Evolutionary conservation across 163 green algal genomes (phyloP), one percentile per base, ranked within the genome.

Genomic region (Prototheca wickerhamii): DNA sequence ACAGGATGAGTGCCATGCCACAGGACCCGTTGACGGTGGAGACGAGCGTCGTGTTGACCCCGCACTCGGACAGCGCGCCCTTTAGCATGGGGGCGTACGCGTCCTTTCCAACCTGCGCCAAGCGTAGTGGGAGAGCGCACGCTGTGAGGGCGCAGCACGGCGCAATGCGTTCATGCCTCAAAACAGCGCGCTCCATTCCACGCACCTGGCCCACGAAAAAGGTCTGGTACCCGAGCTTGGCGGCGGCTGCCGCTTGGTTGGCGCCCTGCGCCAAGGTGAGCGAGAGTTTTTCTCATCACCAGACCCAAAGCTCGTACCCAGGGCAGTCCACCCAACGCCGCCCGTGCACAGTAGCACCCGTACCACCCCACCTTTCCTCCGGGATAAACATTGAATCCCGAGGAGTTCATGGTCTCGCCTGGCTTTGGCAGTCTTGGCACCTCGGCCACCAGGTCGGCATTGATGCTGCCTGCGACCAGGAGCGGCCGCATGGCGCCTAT

Each of bases 231-330:
- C 84, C 85, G 1, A 95, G 70, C 31, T 73, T 82, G 3, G 84
- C 85, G 5, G 86, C 90, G 17, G 89, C 86, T 17, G 84, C 89
- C 42, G 90, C 90, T 68, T 96, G 89, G 76, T 96, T 96, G 23
- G 86, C 87, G 10, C 89, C 89, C 77, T 95, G 76, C 49, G 65
- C 5, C 5, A 30, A 56, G 32, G 8, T 43, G 15, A 29, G 49
- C 15, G 49, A 12, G 49, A 26, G 49, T n/a, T n/a, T n/a, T n/a
- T n/a, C n/a, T n/a, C n/a, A 37, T 37, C 26, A 35, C 6, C 37
- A 59, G 7, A 26, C n/a, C n/a, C 8, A 10, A 25, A 33, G 15
- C 26, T 28, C 25, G 26, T 18, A 40, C 2, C 52, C 52, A 59
- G 20, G 58, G 17, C 40, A 31, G 31, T 21, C 31, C 37, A 64